These are phyloP conservation scores for Brettanomyces sp. DNA, from an alignment of 805 yeast genomes.

Conservation along the genomic window DNA sequence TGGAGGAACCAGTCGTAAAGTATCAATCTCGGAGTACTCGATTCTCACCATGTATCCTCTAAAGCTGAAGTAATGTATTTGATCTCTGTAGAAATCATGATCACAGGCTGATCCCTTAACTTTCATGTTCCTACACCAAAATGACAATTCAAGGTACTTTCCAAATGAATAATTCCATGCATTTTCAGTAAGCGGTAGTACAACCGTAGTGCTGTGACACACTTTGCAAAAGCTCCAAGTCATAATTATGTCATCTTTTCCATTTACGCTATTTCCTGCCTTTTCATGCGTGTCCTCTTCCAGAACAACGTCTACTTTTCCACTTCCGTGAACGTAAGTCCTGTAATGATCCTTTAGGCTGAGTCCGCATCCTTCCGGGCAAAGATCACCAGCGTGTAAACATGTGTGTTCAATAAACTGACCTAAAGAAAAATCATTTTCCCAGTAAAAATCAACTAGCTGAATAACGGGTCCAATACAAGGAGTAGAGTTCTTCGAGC, in stretches of 20 bases:
- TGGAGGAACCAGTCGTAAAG: slow-evolving; percentile 76
- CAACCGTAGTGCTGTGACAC: slow-evolving; percentile 70
- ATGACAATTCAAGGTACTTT: slow-evolving; percentile 77
- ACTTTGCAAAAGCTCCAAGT: slow-evolving; percentile 89
- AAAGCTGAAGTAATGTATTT: slow-evolving; percentile 75
- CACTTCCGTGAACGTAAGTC: slow-evolving; percentile 82
- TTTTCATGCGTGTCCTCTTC: slow-evolving; percentile 43
- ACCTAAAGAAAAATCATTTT: slow-evolving; percentile 83
- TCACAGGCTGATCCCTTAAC: slow-evolving; percentile 55
- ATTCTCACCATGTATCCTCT: slow-evolving; percentile 71
- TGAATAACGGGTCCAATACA: slow-evolving; percentile 87
- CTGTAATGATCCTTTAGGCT: slow-evolving; percentile 64
- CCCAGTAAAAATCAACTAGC: slow-evolving; percentile 81
- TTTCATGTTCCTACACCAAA: slow-evolving; percentile 60
- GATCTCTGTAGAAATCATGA: slow-evolving; percentile 77
- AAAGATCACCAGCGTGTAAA: slow-evolving; percentile 51
- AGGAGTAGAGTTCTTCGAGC: slow-evolving; percentile 78
- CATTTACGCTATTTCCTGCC: neutral
- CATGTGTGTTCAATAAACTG: slow-evolving; percentile 77
- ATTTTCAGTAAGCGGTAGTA: slow-evolving; percentile 71
- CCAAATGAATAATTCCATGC: slow-evolving; percentile 92
- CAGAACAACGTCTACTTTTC: slow-evolving; percentile 68
- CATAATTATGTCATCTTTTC: slow-evolving; percentile 53
- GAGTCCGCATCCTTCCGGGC: slow-evolving; percentile 79
- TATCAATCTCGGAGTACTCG: slow-evolving; percentile 67